Base-by-base conservation (phyloP, 1,139 yeast genomes). In the Taphrina pruni region DNA sequence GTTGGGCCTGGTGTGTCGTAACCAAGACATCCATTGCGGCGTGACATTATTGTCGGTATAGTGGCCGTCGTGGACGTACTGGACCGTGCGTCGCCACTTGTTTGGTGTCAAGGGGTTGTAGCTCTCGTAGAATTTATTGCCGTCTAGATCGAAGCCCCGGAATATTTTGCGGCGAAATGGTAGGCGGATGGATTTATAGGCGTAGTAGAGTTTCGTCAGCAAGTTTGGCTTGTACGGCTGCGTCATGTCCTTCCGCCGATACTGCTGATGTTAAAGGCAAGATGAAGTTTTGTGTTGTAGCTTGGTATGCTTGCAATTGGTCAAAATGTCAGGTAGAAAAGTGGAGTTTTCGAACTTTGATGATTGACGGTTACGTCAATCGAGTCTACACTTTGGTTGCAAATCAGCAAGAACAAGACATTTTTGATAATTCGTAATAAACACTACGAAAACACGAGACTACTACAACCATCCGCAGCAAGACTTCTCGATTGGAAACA, bases 21-120 rank as follows among this genome's bases (percentile, higher is more conserved):
- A 45, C 69, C 69, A 65, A 38, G 50, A n/a, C 64, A 65, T 65
- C 69, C 69, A 65, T 39, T 57, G 64, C 6, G 69, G 69, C 43
- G 69, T 57, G 36, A 65, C 64, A 9, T 65, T 56, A 58, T 65
- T 56, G 58, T 65, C 69, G 50, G 69, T 57, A 26, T 57, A 65
- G 52, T 65, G 62, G 3, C 64, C 69, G 32, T 56, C 69, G 14
- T 65, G 46, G 21, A 57, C 64, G 32, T 65, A 65, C 58, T 65
- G 38, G 20, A 65, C 69, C 50, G 64, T 65, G 35, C 69, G 62
- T 2, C 69, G 56, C 17, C 21, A 46, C 55, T 64, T 64, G 46
- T 46, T 38, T 20, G 69, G 69, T 12, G 45, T 48, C 46, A 50
- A 52, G 43, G 69, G 65, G 17, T 66, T 60, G n/a, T 66, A 43